phyloP scores from a whole-genome alignment of 495 filamentous ascomycete genomes.

The Thozetella sp. region DNA sequence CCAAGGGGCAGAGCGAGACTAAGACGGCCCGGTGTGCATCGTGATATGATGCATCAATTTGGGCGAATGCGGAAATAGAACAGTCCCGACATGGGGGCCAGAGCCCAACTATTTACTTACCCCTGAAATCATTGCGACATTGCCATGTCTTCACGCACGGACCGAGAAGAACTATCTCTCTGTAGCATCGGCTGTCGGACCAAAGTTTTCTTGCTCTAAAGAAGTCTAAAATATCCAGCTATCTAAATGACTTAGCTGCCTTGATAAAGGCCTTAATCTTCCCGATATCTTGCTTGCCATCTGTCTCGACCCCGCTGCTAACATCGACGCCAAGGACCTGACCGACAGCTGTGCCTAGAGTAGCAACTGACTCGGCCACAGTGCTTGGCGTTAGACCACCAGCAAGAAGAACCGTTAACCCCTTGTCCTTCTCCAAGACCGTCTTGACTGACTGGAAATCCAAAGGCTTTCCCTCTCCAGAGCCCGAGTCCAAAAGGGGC shows the following conservation, averaged over 20 bases:
- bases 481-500: slow-evolving; percentile 82
- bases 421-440: slow-evolving; percentile 58
- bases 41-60: no score
- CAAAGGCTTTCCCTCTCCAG: slow-evolving; percentile 77
- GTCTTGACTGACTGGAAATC: slow-evolving; percentile 66
- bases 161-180: background rate
- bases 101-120: background rate
- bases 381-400: slow-evolving; percentile 81
- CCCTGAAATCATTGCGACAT: background rate
- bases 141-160: background rate
- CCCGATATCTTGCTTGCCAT: slow-evolving; percentile 77
- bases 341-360: slow-evolving; percentile 52
- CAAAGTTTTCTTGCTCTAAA: background rate
- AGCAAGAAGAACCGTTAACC: slow-evolving; percentile 72
- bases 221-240: slow-evolving; percentile 1
- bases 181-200: no score
- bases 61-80: no score
- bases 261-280: slow-evolving; percentile 83
- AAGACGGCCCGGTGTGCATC: no score
- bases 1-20: no score
- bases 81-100: background rate
- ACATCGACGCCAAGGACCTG: slow-evolving; percentile 86
- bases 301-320: slow-evolving; percentile 87
- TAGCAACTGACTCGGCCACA: slow-evolving; percentile 62
- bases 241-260: slow-evolving; percentile 62